Evolutionary conservation across 2,329 filamentous ascomycete genomes (phyloP).

Genomic region (Beauveria varroae): DNA sequence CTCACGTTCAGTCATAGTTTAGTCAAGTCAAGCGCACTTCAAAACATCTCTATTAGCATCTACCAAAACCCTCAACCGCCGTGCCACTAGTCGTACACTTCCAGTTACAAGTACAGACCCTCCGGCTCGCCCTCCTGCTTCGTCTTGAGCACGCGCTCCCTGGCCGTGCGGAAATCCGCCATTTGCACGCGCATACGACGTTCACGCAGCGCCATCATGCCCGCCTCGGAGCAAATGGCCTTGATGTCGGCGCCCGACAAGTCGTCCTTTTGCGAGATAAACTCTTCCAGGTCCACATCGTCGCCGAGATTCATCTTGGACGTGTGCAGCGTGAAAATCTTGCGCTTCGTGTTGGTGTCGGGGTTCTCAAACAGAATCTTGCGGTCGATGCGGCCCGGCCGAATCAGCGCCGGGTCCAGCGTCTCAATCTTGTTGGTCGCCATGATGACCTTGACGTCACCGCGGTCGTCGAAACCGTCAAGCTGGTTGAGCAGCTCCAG

Average conservation of each 20-base stretch:
- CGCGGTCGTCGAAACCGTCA: constrained; percentile 96
- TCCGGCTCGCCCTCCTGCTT: constrained; percentile 98
- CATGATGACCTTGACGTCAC: constrained; percentile 99
- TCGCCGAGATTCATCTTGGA: constrained; percentile 96
- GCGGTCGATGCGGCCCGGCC: constrained; percentile 94
- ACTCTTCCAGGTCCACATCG: constrained; percentile 97
- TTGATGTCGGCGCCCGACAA: constrained; percentile 97
- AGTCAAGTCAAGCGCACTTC: background rate
- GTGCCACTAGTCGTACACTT: constrained; percentile 18
- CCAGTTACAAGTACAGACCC: constrained; percentile 85
- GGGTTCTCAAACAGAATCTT: constrained; percentile 76
- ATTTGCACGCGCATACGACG: constrained; percentile 97
- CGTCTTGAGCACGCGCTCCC: constrained; percentile 92
- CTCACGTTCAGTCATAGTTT: background rate
- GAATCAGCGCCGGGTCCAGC: constrained; percentile 89
- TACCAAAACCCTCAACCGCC: background rate
- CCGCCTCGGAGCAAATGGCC: constrained; percentile 95
- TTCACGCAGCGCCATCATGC: constrained; percentile 87
- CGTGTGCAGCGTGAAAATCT: constrained; percentile 97
- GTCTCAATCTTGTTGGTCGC: constrained; percentile 99
- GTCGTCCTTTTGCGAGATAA: constrained; percentile 97
- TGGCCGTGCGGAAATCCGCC: constrained; percentile 89
- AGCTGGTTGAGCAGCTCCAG: constrained; percentile 96
- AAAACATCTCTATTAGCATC: constrained; percentile 4
- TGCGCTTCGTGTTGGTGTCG: constrained; percentile 83